Conservation (phyloP, 371 early-diverging fungal genomes). For the Mortierella sp. region DNA sequence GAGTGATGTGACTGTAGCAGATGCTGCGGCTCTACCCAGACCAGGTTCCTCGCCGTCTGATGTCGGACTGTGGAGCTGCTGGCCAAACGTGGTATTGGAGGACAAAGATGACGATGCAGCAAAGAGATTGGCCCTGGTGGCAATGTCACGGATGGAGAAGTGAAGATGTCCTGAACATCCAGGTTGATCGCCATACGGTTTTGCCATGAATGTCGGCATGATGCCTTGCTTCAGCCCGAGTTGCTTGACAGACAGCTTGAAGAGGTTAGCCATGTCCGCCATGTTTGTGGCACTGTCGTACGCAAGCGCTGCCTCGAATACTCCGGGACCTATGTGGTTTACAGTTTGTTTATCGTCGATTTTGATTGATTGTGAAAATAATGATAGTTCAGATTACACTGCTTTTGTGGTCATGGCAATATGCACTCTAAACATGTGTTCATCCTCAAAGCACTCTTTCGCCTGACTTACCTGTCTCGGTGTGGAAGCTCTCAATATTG, state of each 20-base stretch:
- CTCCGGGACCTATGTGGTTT: conserved; percentile 74
- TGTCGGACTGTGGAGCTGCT: conserved; percentile 31
- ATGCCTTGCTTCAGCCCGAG: conserved; percentile 76
- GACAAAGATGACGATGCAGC: conserved; percentile 33
- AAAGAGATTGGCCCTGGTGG: conserved; percentile 66
- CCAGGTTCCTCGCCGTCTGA: conserved; percentile 20
- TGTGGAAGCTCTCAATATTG: conserved; percentile 83
- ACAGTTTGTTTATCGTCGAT: background rate
- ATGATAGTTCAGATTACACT: too few species aligned
- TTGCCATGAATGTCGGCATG: conserved; percentile 89
- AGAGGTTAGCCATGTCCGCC: conserved; percentile 82
- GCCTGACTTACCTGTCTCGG: conserved; percentile 82
- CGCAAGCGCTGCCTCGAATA: conserved; percentile 83
- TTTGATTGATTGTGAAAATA: too few species aligned
- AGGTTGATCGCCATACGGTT: conserved; percentile 77
- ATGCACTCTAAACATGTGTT: too few species aligned
- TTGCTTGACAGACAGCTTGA: conserved; percentile 84
- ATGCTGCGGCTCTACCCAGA: background rate
- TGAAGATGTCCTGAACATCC: conserved; percentile 91
- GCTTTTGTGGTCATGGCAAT: too few species aligned
- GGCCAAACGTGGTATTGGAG: background rate
- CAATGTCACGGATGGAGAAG: conserved; percentile 69
- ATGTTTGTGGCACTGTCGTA: conserved; percentile 73
- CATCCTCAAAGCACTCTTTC: too few species aligned
- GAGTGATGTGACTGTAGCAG: conserved; percentile 3